Conservation (phyloP, 352 stramenopile genomes). For the Phytophthora colocasiae region DNA sequence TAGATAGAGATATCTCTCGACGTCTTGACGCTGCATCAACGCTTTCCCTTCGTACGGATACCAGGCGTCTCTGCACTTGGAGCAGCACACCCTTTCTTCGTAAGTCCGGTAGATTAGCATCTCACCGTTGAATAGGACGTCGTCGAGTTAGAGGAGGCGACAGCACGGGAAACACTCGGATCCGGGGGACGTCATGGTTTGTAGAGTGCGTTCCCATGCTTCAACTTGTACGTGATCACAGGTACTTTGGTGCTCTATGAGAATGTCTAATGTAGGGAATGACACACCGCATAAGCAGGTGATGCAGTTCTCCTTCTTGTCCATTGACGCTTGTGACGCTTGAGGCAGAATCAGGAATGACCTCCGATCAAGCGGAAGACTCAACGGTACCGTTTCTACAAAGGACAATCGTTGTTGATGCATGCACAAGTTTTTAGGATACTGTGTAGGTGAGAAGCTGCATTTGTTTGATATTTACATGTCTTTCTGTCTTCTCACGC, state of each 20-base stretch:
- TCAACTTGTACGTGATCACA: constrained; percentile 29
- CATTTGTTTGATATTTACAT: too few relatives aligned
- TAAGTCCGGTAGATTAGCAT: constrained; percentile 38
- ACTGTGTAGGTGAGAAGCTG: too few relatives aligned
- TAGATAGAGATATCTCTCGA: constrained; percentile 30
- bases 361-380: constrained; percentile 4
- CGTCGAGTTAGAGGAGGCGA: constrained; percentile 24
- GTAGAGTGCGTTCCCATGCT: constrained; percentile 24
- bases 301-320: constrained; percentile 14
- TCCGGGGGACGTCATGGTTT: constrained; percentile 26
- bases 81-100: constrained; percentile 31
- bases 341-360: constrained; percentile 22
- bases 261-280: constrained; percentile 10
- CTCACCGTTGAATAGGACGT: constrained; percentile 30
- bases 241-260: constrained; percentile 15
- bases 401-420: constrained; percentile 1
- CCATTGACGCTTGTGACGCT: constrained; percentile 8
- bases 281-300: constrained; percentile 18
- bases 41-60: constrained; percentile 32
- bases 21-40: constrained; percentile 27
- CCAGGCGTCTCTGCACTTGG: constrained; percentile 26
- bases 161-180: constrained; percentile 37
- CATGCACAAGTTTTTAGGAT: too few relatives aligned
- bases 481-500: neutral
- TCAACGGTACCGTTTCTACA: constrained; percentile 22